Conservation (phyloP, 805 yeast species). For the Kazachstania martiniae region DNA sequence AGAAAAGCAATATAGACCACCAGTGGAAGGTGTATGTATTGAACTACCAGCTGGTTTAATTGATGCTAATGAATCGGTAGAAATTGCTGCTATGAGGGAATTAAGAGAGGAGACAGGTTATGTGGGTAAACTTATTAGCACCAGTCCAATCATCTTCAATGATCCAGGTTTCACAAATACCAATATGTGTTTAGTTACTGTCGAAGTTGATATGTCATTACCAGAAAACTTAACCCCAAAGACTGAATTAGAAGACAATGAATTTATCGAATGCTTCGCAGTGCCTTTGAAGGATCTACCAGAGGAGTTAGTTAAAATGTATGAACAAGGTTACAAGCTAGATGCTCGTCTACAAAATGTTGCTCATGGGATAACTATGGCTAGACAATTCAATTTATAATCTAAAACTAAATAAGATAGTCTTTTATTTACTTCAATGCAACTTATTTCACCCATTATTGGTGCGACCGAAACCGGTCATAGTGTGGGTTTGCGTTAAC, state of each 20-base stretch:
- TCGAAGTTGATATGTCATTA: slow-evolving; percentile 60
- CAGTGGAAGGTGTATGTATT: slow-evolving; percentile 76
- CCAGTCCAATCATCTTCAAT: slow-evolving; percentile 44
- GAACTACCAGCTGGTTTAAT: slow-evolving; percentile 94
- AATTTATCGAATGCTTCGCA: slow-evolving; percentile 81
- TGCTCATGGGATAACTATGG: slow-evolving; percentile 67
- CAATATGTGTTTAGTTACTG: slow-evolving; percentile 67
- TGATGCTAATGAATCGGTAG: slow-evolving; percentile 72
- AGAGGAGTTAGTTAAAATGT: slow-evolving; percentile 40
- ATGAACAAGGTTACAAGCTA: slow-evolving; percentile 56
- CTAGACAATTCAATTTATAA: slow-evolving; percentile 29
- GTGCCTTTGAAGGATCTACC: slow-evolving; percentile 54
- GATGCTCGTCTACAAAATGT: slow-evolving; percentile 85
- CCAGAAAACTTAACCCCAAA: slow-evolving; percentile 58
- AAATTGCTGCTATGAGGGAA: slow-evolving; percentile 78
- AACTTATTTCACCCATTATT: too few relatives aligned
- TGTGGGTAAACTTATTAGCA: slow-evolving; percentile 47
- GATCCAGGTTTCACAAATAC: slow-evolving; percentile 92
- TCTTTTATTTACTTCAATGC: too few relatives aligned
- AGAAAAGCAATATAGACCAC: slow-evolving; percentile 90
- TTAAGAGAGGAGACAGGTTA: slow-evolving; percentile 90
- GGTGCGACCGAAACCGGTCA: too few relatives aligned
- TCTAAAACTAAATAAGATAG: too few relatives aligned
- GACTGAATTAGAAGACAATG: slow-evolving; percentile 78
- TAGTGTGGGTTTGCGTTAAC: too few relatives aligned